These are phyloP conservation scores for Aureobasidium lini DNA, from an alignment of 2,329 filamentous ascomycete genomes.

Conservation along the genomic window DNA sequence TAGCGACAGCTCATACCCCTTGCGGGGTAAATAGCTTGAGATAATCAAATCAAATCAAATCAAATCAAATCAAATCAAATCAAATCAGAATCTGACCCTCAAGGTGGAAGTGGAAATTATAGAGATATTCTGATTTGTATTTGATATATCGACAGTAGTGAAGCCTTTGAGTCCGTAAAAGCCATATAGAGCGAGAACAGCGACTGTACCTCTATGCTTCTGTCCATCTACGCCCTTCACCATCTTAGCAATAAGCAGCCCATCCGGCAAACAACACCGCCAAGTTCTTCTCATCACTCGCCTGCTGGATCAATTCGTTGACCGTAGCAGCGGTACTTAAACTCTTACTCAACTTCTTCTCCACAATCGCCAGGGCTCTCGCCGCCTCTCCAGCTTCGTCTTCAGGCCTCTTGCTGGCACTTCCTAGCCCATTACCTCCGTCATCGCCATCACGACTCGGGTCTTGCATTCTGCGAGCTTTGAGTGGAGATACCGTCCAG, in stretches of 20 bases:
- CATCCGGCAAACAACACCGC: conserved; percentile 65
- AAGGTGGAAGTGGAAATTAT: no score
- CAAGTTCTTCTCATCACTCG: conserved; percentile 85
- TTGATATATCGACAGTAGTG: no score
- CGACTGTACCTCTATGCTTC: not conserved
- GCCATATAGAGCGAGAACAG: not conserved
- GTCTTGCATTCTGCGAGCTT: conserved; percentile 60
- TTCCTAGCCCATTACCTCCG: not conserved
- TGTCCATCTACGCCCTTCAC: not conserved
- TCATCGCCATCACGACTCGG: conserved; percentile 43
- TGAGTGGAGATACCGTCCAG: conserved; percentile 76
- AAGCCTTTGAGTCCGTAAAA: no score
- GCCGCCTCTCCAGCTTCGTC: conserved; percentile 74
- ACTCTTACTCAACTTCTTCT: conserved; percentile 92
- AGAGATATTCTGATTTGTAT: no score
- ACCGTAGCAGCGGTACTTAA: conserved; percentile 92
- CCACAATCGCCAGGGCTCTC: conserved; percentile 81
- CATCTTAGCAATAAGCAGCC: not conserved
- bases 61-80: no score
- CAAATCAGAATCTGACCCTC: no score
- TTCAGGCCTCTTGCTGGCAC: conserved; percentile 20
- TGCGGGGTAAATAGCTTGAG: no score
- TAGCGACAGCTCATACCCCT: no score
- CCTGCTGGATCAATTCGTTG: conserved; percentile 93
- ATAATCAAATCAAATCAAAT: no score